Evolutionary conservation across 1,139 yeast genomes (phyloP).

Genomic region (Kodamaea sp.): DNA sequence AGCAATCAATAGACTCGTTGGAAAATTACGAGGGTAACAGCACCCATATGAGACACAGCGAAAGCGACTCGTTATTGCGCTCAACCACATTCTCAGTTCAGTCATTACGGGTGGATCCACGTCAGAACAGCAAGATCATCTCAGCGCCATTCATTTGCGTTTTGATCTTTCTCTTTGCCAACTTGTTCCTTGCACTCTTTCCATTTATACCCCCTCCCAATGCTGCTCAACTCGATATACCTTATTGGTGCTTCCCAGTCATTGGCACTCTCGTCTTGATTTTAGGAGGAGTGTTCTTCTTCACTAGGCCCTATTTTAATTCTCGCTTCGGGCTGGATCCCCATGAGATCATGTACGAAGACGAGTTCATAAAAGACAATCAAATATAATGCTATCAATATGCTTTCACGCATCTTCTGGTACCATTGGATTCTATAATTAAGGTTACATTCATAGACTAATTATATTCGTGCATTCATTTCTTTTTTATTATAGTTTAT

Average conservation of each 20-base stretch:
- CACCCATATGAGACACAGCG: slow-evolving; percentile 2
- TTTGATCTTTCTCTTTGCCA: slow-evolving; percentile 45
- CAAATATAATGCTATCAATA: no score
- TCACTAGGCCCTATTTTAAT: slow-evolving; percentile 10
- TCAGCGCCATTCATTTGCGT: slow-evolving; percentile 35
- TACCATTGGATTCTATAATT: no score
- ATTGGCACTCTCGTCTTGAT: slow-evolving; percentile 51
- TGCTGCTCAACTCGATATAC: slow-evolving; percentile 31
- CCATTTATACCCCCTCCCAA: slow-evolving; percentile 59
- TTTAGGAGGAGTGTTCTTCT: slow-evolving; percentile 43
- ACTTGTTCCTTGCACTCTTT: slow-evolving; percentile 53
- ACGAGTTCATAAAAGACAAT: no score
- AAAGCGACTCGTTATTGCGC: slow-evolving; percentile 7
- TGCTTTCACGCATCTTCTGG: no score
- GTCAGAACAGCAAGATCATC: slow-evolving; percentile 11
- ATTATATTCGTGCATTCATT: slow-evolving; percentile 8
- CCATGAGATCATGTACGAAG: slow-evolving; percentile 14
- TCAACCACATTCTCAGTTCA: background rate
- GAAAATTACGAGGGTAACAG: slow-evolving; percentile 3
- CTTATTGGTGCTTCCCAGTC: slow-evolving; percentile 60
- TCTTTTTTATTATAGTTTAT: background rate
- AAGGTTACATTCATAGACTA: no score
- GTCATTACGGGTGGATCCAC: background rate
- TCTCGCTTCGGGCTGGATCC: slow-evolving; percentile 12
- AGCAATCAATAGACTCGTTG: background rate